phyloP scores from a whole-genome alignment of 2,329 filamentous ascomycete species.

The Byssoonygena ceratinophila region DNA sequence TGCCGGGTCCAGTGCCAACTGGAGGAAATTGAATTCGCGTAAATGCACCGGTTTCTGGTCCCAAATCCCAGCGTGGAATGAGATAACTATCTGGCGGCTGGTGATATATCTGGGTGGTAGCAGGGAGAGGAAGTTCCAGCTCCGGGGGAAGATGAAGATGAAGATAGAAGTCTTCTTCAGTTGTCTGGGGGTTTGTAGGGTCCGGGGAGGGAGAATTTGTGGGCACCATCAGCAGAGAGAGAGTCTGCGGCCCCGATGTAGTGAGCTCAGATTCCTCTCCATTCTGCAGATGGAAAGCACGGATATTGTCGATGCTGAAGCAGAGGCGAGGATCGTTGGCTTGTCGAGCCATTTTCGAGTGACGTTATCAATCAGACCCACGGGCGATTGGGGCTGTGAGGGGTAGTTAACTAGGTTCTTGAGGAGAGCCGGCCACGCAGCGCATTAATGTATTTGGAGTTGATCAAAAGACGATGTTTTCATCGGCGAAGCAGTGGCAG shows the following conservation, averaged over 20 bases:
- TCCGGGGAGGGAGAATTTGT: constrained; percentile 62
- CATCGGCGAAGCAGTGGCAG: neutral
- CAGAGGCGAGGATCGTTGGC: constrained; percentile 31
- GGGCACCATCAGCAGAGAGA: constrained; percentile 91
- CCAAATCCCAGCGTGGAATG: constrained; percentile 90
- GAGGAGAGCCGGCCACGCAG: neutral
- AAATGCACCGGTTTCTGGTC: constrained; percentile 77
- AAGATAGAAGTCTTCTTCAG: constrained; percentile 89
- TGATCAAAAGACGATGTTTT: neutral
- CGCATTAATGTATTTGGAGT: too few species aligned
- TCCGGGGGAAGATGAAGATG: constrained; percentile 91
- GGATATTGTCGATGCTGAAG: constrained; percentile 62
- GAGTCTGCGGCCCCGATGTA: constrained; percentile 73
- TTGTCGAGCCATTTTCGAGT: constrained; percentile 13
- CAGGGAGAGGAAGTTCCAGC: constrained; percentile 83
- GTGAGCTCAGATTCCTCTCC: constrained; percentile 76
- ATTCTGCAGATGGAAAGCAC: constrained; percentile 81
- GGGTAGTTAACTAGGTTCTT: neutral
- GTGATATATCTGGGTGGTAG: constrained; percentile 94
- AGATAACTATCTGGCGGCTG: constrained; percentile 87
- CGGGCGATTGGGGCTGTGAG: neutral
- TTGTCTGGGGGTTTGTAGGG: constrained; percentile 46
- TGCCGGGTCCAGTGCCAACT: constrained; percentile 51
- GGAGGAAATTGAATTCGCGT: constrained; percentile 83
- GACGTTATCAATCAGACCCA: neutral